Conservation (phyloP, 805 yeast genomes). For the Saccharomycopsis babjevae region DNA sequence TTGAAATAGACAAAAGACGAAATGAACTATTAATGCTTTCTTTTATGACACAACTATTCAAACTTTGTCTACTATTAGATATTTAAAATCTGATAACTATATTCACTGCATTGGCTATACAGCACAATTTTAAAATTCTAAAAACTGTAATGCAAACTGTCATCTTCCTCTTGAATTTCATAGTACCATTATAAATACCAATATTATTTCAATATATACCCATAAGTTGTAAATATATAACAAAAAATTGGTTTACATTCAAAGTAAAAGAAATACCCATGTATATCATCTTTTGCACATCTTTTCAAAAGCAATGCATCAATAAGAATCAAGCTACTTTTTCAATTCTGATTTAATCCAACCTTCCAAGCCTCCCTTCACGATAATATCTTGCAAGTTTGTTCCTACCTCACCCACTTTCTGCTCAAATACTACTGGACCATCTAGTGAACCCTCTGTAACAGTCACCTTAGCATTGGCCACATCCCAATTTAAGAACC, state of each 20-base stretch:
- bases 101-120: too few relatives aligned
- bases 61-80: background rate
- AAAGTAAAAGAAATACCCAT: too few relatives aligned
- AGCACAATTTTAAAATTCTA: too few relatives aligned
- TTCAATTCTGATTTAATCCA: constrained; percentile 79
- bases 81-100: background rate
- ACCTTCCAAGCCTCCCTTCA: constrained; percentile 95
- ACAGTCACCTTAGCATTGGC: constrained; percentile 74
- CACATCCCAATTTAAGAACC: constrained; percentile 90
- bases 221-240: too few relatives aligned
- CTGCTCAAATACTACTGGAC: constrained; percentile 54
- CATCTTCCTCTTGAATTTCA: too few relatives aligned
- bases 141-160: too few relatives aligned
- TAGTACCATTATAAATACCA: too few relatives aligned
- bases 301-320: too few relatives aligned
- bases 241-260: too few relatives aligned
- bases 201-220: too few relatives aligned
- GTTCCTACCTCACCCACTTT: constrained; percentile 95
- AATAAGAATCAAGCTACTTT: background rate
- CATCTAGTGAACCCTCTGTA: constrained; percentile 48
- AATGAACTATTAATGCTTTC: background rate
- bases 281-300: too few relatives aligned
- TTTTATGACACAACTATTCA: background rate
- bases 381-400: constrained; percentile 91
- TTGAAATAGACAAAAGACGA: background rate